phyloP scores from a whole-genome alignment of 2,329 filamentous ascomycete genomes.

The Stemphylium beticola region DNA sequence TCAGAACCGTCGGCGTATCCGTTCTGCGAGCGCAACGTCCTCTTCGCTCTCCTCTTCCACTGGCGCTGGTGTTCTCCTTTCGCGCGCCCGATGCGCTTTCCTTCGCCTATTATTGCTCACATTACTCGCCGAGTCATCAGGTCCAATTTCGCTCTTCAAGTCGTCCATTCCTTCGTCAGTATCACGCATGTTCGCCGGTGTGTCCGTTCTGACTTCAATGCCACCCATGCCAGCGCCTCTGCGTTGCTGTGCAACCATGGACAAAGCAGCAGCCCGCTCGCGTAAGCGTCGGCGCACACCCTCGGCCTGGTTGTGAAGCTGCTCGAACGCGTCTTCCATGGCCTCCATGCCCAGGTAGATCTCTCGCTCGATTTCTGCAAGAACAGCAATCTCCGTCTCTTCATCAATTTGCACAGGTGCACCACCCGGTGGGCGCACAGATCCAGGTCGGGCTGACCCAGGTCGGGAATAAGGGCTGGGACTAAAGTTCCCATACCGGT shows the following conservation, averaged over 20 bases:
- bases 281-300: conserved; percentile 77
- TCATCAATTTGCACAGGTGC: conserved; percentile 88
- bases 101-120: conserved; percentile 74
- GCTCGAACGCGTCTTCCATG: conserved; percentile 92
- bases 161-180: conserved; percentile 49
- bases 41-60: conserved; percentile 63
- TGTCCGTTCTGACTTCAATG: conserved; percentile 54
- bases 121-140: conserved; percentile 82
- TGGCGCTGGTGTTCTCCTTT: conserved; percentile 73
- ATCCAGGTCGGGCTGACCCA: conserved; percentile 29
- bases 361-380: conserved; percentile 90
- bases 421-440: conserved; percentile 48
- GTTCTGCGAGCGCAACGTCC: conserved; percentile 33
- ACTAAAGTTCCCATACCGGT: conserved; percentile 40
- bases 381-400: conserved; percentile 86
- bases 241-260: conserved; percentile 66
- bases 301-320: conserved; percentile 85
- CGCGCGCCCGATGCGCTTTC: conserved; percentile 70
- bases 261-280: conserved; percentile 80
- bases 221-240: conserved; percentile 54
- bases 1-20: conserved; percentile 36
- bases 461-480: conserved; percentile 38
- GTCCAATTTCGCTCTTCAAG: conserved; percentile 63
- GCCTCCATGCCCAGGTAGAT: conserved; percentile 95
- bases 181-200: conserved; percentile 52